These are phyloP conservation scores for Fabrea salina DNA, from an alignment of 169 alveolate genomes.

Conservation along the genomic window DNA sequence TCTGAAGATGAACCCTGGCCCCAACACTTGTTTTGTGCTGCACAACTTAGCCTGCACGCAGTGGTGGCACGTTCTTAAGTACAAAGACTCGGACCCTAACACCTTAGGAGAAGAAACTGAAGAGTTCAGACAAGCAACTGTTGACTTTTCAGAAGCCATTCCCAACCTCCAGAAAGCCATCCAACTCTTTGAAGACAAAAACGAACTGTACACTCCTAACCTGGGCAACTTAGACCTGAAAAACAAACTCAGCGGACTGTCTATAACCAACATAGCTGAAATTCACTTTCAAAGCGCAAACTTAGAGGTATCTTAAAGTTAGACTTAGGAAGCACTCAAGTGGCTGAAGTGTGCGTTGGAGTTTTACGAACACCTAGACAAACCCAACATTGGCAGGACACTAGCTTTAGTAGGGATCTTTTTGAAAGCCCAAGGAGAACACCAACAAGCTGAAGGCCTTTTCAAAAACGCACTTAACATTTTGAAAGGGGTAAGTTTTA, in stretches of 20 bases:
- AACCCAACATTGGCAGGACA: slow-evolving; percentile 1
- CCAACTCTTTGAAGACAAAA: not conserved
- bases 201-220: not conserved
- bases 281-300: not conserved
- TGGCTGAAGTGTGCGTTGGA: not conserved
- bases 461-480: slow-evolving; percentile 1
- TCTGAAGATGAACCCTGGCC: slow-evolving; percentile 30
- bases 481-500: slow-evolving; percentile 5
- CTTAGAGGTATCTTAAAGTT: not conserved
- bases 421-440: not conserved
- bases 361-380: slow-evolving; percentile 17
- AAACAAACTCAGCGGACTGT: slow-evolving; percentile 12
- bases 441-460: not conserved
- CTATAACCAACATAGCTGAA: slow-evolving; percentile 8
- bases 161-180: slow-evolving; percentile 28
- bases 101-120: not conserved
- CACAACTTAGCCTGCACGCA: slow-evolving; percentile 19
- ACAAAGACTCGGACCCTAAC: not conserved
- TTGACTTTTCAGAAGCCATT: slow-evolving; percentile 27
- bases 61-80: slow-evolving; percentile 16
- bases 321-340: not conserved
- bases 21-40: slow-evolving; percentile 5
- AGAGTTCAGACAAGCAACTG: slow-evolving; percentile 16
- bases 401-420: not conserved
- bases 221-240: not conserved